Evolutionary conservation across 2,329 filamentous ascomycete genomes (phyloP).

Genomic region (Aspergillus nomiae): DNA sequence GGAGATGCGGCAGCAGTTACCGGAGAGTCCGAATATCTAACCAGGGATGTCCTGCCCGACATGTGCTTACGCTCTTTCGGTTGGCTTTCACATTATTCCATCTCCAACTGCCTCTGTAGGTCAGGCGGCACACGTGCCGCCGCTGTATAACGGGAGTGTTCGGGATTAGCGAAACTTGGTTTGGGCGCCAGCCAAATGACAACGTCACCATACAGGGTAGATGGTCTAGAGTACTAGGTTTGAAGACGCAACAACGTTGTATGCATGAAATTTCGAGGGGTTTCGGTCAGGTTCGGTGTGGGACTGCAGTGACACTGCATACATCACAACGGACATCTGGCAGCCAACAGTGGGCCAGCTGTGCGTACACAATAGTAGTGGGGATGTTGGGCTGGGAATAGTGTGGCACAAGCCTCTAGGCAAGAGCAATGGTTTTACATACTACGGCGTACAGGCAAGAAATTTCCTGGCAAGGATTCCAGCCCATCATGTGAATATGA

Average conservation of each 20-base stretch:
- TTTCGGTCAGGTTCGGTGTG: neutral
- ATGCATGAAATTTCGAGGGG: neutral
- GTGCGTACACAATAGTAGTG: neutral
- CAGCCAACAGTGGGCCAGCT: neutral
- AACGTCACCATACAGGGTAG: constrained; percentile 3
- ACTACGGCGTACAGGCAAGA: neutral
- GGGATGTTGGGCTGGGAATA: neutral
- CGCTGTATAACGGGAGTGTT: neutral
- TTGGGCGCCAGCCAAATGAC: neutral
- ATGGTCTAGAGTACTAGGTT: neutral
- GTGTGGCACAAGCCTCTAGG: neutral
- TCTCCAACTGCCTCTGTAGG: neutral
- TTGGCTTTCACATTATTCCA: neutral
- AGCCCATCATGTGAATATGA: neutral
- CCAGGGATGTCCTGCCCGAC: neutral
- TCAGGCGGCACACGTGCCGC: neutral
- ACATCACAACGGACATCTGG: neutral
- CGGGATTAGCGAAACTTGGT: neutral
- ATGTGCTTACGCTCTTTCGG: neutral
- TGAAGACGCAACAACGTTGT: neutral
- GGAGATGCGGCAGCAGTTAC: neutral
- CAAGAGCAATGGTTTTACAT: neutral
- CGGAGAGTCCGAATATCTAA: neutral
- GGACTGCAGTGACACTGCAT: neutral
- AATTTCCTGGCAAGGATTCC: neutral